These are phyloP conservation scores for Aspergillus aculeatinus DNA, from an alignment of 2,329 filamentous ascomycete species.

Conservation along the genomic window DNA sequence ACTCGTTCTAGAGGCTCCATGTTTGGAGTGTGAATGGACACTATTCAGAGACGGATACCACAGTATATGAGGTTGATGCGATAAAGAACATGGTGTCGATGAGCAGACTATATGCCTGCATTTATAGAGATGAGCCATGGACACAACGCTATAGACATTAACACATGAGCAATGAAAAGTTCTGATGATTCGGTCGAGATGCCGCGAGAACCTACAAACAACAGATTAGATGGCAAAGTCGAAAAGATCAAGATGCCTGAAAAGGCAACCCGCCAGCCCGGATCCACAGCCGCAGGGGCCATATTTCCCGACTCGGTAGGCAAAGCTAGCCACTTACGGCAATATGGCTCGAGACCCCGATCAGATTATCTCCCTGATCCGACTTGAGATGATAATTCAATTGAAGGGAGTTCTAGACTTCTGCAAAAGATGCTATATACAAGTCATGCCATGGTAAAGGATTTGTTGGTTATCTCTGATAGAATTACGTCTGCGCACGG, in stretches of 20 bases:
- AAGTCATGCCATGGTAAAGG: too few relatives aligned
- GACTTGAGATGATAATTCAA: too few relatives aligned
- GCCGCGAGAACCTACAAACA: too few relatives aligned
- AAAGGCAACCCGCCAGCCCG: constrained; percentile 3
- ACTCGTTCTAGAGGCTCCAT: constrained; percentile 14
- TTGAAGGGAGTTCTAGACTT: too few relatives aligned
- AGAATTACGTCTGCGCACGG: too few relatives aligned
- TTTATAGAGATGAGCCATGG: not conserved
- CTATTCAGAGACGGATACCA: not conserved
- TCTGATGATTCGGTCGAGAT: too few relatives aligned
- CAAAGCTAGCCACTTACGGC: constrained; percentile 1
- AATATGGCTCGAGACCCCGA: constrained; percentile 12
- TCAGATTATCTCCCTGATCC: not conserved
- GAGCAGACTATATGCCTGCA: not conserved
- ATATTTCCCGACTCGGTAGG: constrained; percentile 5
- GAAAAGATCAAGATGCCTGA: not conserved
- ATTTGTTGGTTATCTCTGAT: too few relatives aligned
- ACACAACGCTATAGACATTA: too few relatives aligned
- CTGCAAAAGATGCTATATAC: too few relatives aligned
- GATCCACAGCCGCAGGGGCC: not conserved
- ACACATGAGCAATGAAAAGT: too few relatives aligned
- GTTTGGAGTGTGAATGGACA: constrained; percentile 1
- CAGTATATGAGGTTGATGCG: not conserved
- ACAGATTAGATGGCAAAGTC: not conserved
- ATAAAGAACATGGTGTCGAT: not conserved